Evolutionary conservation across 2,329 filamentous ascomycete species (phyloP).

Genomic region (Colletotrichum cereale): DNA sequence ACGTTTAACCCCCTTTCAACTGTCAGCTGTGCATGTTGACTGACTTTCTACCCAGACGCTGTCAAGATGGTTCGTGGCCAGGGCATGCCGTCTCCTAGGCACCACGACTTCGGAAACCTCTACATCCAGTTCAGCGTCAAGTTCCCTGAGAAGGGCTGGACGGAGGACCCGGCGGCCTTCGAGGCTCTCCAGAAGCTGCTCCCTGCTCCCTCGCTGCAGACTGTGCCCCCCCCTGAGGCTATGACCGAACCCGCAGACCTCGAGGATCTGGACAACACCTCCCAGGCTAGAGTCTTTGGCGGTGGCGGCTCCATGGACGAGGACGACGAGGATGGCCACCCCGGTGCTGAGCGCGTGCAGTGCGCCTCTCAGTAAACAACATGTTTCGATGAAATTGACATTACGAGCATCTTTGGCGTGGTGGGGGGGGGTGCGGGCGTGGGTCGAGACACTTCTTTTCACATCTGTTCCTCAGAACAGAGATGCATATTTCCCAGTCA

Average conservation of each 20-base stretch:
- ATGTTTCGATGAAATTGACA: conserved; percentile 27
- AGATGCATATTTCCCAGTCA: conserved; percentile 40
- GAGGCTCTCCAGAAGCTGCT: conserved; percentile 86
- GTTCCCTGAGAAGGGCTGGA: conserved; percentile 87
- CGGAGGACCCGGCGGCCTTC: conserved; percentile 76
- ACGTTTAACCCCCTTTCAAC: conserved; percentile 56
- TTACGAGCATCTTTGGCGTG: conserved; percentile 42
- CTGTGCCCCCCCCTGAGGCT: conserved; percentile 80
- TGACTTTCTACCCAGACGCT: conserved; percentile 67
- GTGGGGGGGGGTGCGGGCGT: conserved; percentile 40
- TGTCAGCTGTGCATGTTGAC: background rate
- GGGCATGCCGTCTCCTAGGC: conserved; percentile 95
- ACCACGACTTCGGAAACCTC: conserved; percentile 95
- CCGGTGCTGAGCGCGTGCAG: conserved; percentile 83
- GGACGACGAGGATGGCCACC: conserved; percentile 82
- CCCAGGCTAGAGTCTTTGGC: conserved; percentile 75
- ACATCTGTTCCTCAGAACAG: conserved; percentile 33
- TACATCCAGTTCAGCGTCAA: conserved; percentile 98
- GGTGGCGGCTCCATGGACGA: conserved; percentile 72
- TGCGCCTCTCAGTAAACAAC: conserved; percentile 84
- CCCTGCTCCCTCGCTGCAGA: conserved; percentile 75
- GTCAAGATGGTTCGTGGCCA: conserved; percentile 96
- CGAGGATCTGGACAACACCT: conserved; percentile 84
- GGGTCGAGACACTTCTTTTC: conserved; percentile 40
- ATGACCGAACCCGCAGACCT: conserved; percentile 93